Conservation (phyloP, 768 basidiomycete species). For the Suillus sp. region DNA sequence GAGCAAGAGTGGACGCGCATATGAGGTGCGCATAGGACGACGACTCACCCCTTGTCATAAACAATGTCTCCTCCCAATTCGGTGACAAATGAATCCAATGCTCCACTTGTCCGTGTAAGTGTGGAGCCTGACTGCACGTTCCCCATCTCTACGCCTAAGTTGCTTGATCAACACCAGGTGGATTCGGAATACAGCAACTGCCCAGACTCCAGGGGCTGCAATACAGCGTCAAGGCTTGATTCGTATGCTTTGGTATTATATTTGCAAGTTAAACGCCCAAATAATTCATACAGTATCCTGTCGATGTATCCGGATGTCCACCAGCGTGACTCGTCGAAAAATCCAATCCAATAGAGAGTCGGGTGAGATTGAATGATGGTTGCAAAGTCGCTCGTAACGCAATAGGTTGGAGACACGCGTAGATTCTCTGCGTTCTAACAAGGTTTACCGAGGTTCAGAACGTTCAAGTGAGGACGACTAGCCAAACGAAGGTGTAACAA, state of each 20-base stretch:
- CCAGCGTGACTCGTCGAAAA: background rate
- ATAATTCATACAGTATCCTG: background rate
- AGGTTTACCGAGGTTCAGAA: too few species aligned
- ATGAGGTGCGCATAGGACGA: background rate
- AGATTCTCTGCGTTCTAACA: background rate
- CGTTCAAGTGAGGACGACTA: background rate
- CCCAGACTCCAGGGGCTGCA: background rate
- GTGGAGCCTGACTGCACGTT: conserved; percentile 74
- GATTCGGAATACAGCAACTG: background rate
- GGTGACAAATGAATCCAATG: conserved; percentile 87
- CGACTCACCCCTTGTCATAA: conserved; percentile 85
- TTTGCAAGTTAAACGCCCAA: background rate
- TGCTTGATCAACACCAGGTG: background rate
- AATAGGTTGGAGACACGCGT: background rate
- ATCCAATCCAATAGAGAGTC: background rate
- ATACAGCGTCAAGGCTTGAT: background rate
- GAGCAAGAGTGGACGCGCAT: background rate
- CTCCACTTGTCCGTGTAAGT: conserved; percentile 72
- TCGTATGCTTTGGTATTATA: background rate
- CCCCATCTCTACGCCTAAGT: conserved; percentile 54
- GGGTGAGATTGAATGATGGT: background rate
- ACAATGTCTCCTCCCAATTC: conserved; percentile 86
- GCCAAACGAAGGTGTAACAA: background rate
- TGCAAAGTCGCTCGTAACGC: background rate
- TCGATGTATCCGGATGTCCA: background rate